These are phyloP conservation scores for Gracilaria vermiculophylla DNA, from an alignment of 23 red algal genomes.

Conservation along the genomic window DNA sequence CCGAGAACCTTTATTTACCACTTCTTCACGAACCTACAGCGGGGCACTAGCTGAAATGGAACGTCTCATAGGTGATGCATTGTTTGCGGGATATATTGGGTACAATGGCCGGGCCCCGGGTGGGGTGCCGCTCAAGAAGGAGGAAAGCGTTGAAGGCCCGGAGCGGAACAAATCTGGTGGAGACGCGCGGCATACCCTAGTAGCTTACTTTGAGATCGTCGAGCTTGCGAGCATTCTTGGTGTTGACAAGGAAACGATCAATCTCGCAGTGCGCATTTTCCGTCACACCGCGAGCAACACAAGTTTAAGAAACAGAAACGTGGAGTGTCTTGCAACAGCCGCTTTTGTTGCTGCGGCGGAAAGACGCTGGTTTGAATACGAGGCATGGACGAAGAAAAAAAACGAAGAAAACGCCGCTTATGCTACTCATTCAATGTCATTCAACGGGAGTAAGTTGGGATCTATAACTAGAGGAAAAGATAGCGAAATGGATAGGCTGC, in stretches of 20 bases:
- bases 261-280: constrained; percentile 69
- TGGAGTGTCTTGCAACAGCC: constrained; percentile 67
- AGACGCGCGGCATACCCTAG: constrained; percentile 61
- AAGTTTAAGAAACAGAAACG: constrained; percentile 61
- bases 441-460: background rate
- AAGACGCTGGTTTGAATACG: constrained; percentile 41
- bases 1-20: constrained; percentile 68
- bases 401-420: background rate
- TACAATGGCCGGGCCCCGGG: constrained; percentile 77
- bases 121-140: background rate
- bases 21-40: constrained; percentile 60
- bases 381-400: constrained; percentile 36
- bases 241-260: constrained; percentile 65
- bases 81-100: constrained; percentile 73
- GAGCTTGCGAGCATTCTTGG: constrained; percentile 62
- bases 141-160: constrained; percentile 14
- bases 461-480: background rate
- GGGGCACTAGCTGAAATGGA: constrained; percentile 80
- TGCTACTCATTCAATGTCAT: background rate
- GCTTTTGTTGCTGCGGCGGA: constrained; percentile 62
- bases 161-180: constrained; percentile 60
- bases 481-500: background rate
- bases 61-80: constrained; percentile 64
- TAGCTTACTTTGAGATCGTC: constrained; percentile 76
- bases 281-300: constrained; percentile 54